Base-by-base conservation (phyloP, 805 yeast genomes). In the Phaffomyces antillensis region DNA sequence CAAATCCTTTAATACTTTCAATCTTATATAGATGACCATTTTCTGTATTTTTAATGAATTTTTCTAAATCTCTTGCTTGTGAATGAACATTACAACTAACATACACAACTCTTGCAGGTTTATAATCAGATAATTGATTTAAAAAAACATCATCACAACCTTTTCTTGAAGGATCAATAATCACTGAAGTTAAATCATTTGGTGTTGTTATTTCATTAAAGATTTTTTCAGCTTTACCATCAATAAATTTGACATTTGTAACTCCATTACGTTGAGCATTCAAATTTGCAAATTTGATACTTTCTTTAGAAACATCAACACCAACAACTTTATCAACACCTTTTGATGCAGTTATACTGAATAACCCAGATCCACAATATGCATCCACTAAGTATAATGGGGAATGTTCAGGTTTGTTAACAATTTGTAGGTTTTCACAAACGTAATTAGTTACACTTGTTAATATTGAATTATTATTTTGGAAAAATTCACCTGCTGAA, bases 71-170 rank as follows among this genome's bases (percentile, higher is more conserved):
- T 55, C 98, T 73, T 5, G 98, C 98, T 65, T 93, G 99, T 17
- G 96, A 87, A 67, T 91, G 97, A 40, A 93, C 99, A 60, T 93
- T 93, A 71, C 99, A 93, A 50, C 96, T 87, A 46, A 93, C 86
- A 66, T 93, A 93, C n/a, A 93, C 95, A 44, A 93, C 79, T 55
- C 81, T 81, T 15, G 84, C 84, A 3, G 99, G 98, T 50, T 76
- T 71, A 65, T 86, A 93, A 18, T 72, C 86, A 18, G 93, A 76
- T 46, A 93, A 71, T 67, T 93, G 99, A 52, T 83, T 79, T 64
- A 93, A 71, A 60, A 93, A 93, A 10, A 79, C 79, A 42, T 81
- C 85, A 63, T 90, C 97, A 64, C 98, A 91, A 2, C 99, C 99
- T 64, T 91, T 93, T 63, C 99, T 80, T 37, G 98, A 96, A 5